A percentile compares a stretch with the other conserved stretches of the same genome.
phyloP scores from a whole-genome alignment of 2,329 filamentous ascomycete species.

The Fusarium tuaranense region DNA sequence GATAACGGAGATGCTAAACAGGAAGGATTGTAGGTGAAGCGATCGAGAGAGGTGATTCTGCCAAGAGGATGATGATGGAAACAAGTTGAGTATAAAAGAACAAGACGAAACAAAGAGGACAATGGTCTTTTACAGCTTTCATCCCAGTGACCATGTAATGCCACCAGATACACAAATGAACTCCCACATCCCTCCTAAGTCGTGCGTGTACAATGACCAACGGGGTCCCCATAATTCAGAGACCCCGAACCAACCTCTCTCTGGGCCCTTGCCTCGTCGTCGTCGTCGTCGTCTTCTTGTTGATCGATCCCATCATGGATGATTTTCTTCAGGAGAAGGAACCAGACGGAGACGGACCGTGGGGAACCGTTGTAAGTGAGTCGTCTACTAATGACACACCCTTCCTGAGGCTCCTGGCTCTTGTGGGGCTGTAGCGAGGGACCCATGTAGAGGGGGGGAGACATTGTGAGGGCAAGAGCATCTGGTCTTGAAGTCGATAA shows the following conservation, averaged over 20 bases:
- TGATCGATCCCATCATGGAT: neutral
- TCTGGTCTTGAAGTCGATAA: neutral
- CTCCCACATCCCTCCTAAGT: constrained; percentile 8
- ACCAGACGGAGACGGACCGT: neutral
- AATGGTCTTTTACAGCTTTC: neutral
- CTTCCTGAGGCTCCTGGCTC: neutral
- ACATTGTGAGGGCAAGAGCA: neutral
- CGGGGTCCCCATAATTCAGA: constrained; percentile 4
- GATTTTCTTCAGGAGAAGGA: neutral
- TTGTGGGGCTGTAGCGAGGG: neutral
- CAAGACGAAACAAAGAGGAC: neutral
- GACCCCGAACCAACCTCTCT: neutral
- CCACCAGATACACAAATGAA: neutral
- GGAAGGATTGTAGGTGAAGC: neutral
- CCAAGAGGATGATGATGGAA: neutral
- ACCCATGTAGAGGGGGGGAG: neutral
- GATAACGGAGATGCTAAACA: neutral
- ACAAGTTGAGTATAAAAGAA: neutral
- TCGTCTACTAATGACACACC: neutral
- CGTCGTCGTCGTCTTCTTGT: neutral
- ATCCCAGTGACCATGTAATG: neutral
- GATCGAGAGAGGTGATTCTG: neutral
- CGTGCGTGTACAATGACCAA: constrained; percentile 9
- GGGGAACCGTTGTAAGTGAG: neutral
- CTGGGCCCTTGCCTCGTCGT: neutral